Conservation (phyloP, 2,329 filamentous ascomycete genomes). For the Cladosporium sp. region DNA sequence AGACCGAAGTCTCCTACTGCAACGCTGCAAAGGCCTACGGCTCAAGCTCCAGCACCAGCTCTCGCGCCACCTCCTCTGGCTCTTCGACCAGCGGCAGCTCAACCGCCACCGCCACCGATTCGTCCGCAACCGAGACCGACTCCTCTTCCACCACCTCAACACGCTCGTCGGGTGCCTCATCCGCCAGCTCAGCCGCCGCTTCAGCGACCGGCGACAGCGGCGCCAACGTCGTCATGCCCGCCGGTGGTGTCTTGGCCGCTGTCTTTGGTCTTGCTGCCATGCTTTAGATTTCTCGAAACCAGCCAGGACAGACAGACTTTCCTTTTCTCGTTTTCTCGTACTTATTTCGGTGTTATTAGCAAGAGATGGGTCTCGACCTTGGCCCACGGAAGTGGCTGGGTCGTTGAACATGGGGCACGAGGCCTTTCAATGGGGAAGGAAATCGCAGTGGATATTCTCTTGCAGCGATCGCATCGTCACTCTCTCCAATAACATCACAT, state of each 20-base stretch:
- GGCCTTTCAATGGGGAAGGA: neutral
- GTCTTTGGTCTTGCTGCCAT: slow-evolving; percentile 17
- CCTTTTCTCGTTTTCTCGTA: neutral
- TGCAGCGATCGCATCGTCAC: neutral
- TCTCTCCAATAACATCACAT: neutral
- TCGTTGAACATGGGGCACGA: neutral
- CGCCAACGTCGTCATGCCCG: slow-evolving; percentile 14
- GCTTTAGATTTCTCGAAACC: no score
- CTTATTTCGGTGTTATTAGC: neutral
- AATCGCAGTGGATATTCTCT: neutral
- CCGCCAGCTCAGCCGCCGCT: slow-evolving; percentile 9
- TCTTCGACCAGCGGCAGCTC: neutral
- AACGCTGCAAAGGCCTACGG: slow-evolving; percentile 31
- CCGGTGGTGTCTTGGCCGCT: slow-evolving; percentile 17
- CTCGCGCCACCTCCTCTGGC: neutral
- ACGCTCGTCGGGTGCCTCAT: neutral
- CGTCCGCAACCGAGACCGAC: slow-evolving; percentile 3
- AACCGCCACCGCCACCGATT: slow-evolving; percentile 5
- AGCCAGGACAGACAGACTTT: no score
- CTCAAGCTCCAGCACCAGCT: neutral
- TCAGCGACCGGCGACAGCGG: slow-evolving; percentile 12
- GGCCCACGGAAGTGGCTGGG: no score
- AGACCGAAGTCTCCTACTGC: slow-evolving; percentile 33
- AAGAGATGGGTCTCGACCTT: neutral
- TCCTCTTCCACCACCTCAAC: neutral